Evolutionary conservation across 2,329 filamentous ascomycete species (phyloP).

Genomic region (Neurospora sp.): DNA sequence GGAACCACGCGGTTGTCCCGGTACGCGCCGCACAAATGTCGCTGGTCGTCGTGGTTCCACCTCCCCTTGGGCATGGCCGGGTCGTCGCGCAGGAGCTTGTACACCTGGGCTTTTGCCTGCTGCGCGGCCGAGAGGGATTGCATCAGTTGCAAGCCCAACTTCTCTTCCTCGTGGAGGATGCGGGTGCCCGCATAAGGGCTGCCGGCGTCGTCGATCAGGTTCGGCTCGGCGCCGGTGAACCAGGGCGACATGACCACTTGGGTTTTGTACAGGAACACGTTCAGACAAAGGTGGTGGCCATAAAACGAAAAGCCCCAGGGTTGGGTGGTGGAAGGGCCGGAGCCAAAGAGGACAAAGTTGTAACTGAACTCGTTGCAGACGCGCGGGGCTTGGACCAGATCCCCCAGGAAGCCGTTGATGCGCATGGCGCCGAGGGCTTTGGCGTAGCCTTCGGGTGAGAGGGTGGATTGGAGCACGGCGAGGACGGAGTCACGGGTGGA

Average conservation of each 20-base stretch:
- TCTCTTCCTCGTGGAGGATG: conserved; percentile 56
- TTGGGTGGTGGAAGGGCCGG: conserved; percentile 35
- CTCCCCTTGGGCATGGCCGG: conserved; percentile 55
- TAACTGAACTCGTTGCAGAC: conserved; percentile 69
- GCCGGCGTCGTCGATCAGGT: conserved; percentile 59
- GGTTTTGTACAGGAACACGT: conserved; percentile 53
- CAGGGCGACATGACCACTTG: conserved; percentile 63
- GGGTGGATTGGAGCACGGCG: conserved; percentile 42
- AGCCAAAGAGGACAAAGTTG: conserved; percentile 58
- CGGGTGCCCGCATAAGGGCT: conserved; percentile 48
- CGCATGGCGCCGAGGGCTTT: conserved; percentile 63
- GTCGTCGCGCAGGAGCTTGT: conserved; percentile 53
- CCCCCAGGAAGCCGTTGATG: conserved; percentile 65
- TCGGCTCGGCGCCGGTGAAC: conserved; percentile 74
- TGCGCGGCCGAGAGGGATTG: conserved; percentile 41
- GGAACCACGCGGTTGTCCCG: conserved; percentile 69
- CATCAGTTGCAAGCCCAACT: conserved; percentile 58
- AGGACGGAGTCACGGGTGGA: conserved; percentile 40
- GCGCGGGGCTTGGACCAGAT: conserved; percentile 48
- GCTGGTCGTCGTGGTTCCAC: conserved; percentile 75
- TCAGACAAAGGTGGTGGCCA: conserved; percentile 69
- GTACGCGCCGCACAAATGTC: conserved; percentile 68
- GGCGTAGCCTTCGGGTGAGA: conserved; percentile 60
- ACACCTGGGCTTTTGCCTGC: conserved; percentile 45
- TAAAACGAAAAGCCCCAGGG: conserved; percentile 70